These are phyloP conservation scores for Candida ipomoeae DNA, from an alignment of 805 yeast genomes.

Conservation along the genomic window DNA sequence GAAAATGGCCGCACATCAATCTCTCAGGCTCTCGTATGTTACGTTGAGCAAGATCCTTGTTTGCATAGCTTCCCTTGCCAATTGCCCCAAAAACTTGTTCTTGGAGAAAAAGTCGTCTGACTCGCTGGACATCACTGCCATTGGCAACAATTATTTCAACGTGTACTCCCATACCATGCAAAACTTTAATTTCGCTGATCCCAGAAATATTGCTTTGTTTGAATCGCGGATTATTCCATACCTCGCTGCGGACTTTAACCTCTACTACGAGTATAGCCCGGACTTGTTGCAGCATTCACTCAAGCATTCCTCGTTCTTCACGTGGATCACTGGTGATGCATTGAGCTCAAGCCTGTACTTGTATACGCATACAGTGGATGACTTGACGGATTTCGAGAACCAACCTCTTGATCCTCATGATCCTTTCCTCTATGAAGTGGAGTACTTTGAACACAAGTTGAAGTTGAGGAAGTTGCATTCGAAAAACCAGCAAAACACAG, in stretches of 20 bases:
- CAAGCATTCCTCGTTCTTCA: constrained; percentile 14
- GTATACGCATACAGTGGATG: constrained; percentile 16
- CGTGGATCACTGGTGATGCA: constrained; percentile 17
- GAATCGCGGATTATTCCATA: constrained; percentile 21
- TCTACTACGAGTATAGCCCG: constrained; percentile 19
- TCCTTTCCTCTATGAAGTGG: constrained; percentile 19
- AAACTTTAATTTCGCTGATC: constrained; percentile 14
- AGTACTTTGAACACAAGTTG: constrained; percentile 13
- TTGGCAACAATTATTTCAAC: constrained; percentile 20
- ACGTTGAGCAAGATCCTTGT: constrained; percentile 24
- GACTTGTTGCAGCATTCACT: constrained; percentile 12
- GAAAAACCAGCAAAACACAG: background rate
- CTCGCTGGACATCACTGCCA: constrained; percentile 29
- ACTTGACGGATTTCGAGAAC: constrained; percentile 15
- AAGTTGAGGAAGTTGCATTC: constrained; percentile 5
- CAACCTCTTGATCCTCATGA: constrained; percentile 14
- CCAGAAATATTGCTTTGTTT: background rate
- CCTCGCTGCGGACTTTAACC: constrained; percentile 22
- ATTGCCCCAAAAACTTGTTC: constrained; percentile 21
- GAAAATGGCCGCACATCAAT: background rate
- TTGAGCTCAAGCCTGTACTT: constrained; percentile 12
- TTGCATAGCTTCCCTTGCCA: constrained; percentile 23
- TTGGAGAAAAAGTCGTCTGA: constrained; percentile 17
- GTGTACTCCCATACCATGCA: constrained; percentile 17
- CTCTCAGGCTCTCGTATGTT: constrained; percentile 18